Evolutionary conservation across 164 flowering plant species (phyloP), one percentile per base, ranked within the genome.

Genomic region (Houttuynia cordata): DNA sequence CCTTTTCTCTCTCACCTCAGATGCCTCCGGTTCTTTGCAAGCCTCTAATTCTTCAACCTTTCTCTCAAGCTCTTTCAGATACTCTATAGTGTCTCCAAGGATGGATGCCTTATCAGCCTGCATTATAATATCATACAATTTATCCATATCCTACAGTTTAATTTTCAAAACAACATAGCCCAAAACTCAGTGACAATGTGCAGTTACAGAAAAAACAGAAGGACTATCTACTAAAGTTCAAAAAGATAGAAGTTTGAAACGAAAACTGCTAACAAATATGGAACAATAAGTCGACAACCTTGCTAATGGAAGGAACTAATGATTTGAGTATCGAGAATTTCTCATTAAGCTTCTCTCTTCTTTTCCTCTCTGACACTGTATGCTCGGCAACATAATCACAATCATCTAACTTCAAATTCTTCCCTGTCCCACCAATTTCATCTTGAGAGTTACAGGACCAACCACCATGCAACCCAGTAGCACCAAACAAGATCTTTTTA

Each of bases 1-100:
- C 58, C 69, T 83, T 61, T 67, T 76, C 22, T 68, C 75, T 61
- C 59, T 74, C 61, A 74, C 65, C 51, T 78, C 81, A 23, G 40
- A 49, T 49, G 70, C 80, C 19, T 67, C 56, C 5, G 68, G 51
- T 57, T 73, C 84, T 67, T 66, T 71, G 71, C 79, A 66, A 12
- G 85, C 75, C 53, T 71, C 86, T 59, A 88, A 65, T 70, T 88
- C 91, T 68, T 82, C 85, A 0, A 88, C 87, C 70, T 79, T 84
- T 62, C 80, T 85, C 76, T 88, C 91, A 8, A 91, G 90, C 68
- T 78, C 77, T 68, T 79, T 83, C 63, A 91, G 65, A 75, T 88
- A 84, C 55, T 78, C 80, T 41, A 88, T 89, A 1, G 89, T 84
- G 64, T 84, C 80, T 25, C 70, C 64, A 1, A 85, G 95, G 58